Evolutionary conservation across 2,329 filamentous ascomycete genomes (phyloP), one percentile per base, ranked within the genome.

Genomic region (Whalleya microplaca): DNA sequence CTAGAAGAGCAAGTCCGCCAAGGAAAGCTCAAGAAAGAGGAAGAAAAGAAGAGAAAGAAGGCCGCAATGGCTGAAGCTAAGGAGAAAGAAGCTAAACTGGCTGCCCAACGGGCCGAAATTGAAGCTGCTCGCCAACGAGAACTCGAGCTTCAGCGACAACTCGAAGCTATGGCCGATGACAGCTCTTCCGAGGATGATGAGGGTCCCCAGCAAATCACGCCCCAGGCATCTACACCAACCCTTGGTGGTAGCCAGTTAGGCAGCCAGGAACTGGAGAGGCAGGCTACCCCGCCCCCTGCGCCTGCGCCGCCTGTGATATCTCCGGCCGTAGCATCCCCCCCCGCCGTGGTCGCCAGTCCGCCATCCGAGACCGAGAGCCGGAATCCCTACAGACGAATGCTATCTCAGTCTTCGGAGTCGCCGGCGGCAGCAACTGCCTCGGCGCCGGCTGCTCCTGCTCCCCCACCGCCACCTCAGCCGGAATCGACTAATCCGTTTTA

Each of bases 401-500:
- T 96, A 80, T 87, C 86, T 48, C 89, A 93, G 71, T 79, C 85
- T 9, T 78, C 78, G 6, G 87, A 85, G 53, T 76, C 80, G 18
- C 76, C 84, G 10, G 73, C 79, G 51, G 70, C 78, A 1, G 75
- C 75, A 59, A 74, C 77, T 50, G 77, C 78, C 16, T 72, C 80
- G 27, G 32, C 32, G 14, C 32, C 32, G 14, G 32, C 32, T 27
- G 69, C 77, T 21, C 69, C 79, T 20, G 70, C 79, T 46, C 71
- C 76, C 16, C 71, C 73, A 21, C 72, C 71, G 23, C 70, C 72
- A 45, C 69, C 65, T 21, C 78, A 67, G 64, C 75, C 83, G 32
- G 82, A 87, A 21, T 93, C 91, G n/a, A 98, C 91, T 9, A 99
- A 99, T 71, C 95, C 95, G 3, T 99, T 98, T 86, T 91, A 96